A percentile compares a stretch with the other conserved stretches of the same genome.
phyloP scores from a whole-genome alignment of 306 rosid genomes.

The Vigna nakashimae region DNA sequence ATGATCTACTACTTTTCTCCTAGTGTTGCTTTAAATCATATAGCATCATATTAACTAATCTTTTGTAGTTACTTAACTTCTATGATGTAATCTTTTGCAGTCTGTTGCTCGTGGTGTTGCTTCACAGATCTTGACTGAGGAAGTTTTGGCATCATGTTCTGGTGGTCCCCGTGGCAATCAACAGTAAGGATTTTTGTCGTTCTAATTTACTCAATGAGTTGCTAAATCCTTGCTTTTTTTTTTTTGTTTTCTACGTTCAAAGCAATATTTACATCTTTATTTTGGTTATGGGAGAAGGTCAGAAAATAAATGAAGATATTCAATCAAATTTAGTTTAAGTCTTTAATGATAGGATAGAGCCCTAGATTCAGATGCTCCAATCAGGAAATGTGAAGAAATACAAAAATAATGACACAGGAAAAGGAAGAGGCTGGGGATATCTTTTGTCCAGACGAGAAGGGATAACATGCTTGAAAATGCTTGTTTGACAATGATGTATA shows the following conservation, averaged over 20 bases:
- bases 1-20: not conserved
- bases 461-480: constrained; percentile 9
- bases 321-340: constrained; percentile 15
- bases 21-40: constrained; percentile 19
- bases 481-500: constrained; percentile 15
- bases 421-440: constrained; percentile 13
- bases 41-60: not conserved
- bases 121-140: constrained; percentile 73
- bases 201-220: constrained; percentile 16
- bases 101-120: constrained; percentile 66
- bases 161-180: constrained; percentile 88
- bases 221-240: constrained; percentile 12
- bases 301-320: constrained; percentile 27
- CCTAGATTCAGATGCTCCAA: constrained; percentile 23
- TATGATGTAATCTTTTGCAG: constrained; percentile 50
- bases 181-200: constrained; percentile 60
- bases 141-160: constrained; percentile 77
- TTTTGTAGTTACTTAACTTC: constrained; percentile 18
- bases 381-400: constrained; percentile 5
- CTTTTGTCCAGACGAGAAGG: constrained; percentile 5
- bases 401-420: constrained; percentile 10
- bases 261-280: constrained; percentile 10
- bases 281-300: not conserved
- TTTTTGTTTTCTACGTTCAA: constrained; percentile 19
- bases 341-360: constrained; percentile 21